Conservation (phyloP, 2,329 filamentous ascomycete species). For the Paecilomyces niveus region DNA sequence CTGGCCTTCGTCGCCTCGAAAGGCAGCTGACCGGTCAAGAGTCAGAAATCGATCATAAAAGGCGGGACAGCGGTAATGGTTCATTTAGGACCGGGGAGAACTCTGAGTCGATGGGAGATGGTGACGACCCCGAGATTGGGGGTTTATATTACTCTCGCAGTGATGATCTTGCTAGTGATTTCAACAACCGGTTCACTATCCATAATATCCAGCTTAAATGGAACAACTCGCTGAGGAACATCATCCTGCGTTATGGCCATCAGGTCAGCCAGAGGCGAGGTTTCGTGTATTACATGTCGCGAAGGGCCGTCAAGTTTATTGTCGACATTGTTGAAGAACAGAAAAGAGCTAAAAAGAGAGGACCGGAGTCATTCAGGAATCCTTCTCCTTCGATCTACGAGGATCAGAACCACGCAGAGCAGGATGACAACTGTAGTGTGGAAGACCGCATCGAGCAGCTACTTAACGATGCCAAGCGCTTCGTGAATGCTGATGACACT, state of each 20-base stretch:
- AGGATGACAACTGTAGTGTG: constrained; percentile 60
- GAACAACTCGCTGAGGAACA: constrained; percentile 94
- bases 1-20: constrained; percentile 52
- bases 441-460: constrained; percentile 83
- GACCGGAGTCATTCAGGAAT: constrained; percentile 25
- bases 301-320: constrained; percentile 94
- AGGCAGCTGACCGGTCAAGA: constrained; percentile 35
- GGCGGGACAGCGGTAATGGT: constrained; percentile 15
- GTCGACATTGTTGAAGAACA: constrained; percentile 96
- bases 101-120: constrained; percentile 45
- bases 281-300: constrained; percentile 96
- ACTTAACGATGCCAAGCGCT: constrained; percentile 73
- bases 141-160: constrained; percentile 61
- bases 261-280: constrained; percentile 93
- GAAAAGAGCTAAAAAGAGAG: constrained; percentile 58
- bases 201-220: constrained; percentile 97
- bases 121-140: constrained; percentile 45
- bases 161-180: constrained; percentile 83
- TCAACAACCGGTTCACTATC: constrained; percentile 96
- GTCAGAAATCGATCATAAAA: constrained; percentile 41
- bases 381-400: constrained; percentile 16
- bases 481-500: constrained; percentile 65
- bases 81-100: constrained; percentile 21
- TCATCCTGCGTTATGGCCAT: constrained; percentile 93
- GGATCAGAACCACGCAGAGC: constrained; percentile 29